Conservation (phyloP, 371 early-diverging fungal species). For the Smittium culicis region DNA sequence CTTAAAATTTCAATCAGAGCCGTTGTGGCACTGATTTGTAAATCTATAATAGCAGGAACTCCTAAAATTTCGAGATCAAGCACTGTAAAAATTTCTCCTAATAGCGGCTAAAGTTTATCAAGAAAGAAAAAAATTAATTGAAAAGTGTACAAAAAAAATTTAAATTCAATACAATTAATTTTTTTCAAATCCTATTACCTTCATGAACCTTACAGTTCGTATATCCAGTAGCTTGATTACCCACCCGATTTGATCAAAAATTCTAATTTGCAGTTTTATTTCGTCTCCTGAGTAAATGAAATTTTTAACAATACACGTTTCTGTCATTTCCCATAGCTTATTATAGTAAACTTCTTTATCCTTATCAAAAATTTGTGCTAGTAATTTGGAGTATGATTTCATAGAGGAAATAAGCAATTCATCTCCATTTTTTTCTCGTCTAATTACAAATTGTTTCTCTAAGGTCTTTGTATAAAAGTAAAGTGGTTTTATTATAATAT, state of each 20-base stretch:
- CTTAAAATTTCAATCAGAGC: background rate
- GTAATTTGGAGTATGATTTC: background rate
- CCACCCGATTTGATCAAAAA: background rate
- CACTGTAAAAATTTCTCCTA: slow-evolving; percentile 9
- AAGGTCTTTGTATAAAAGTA: slow-evolving; percentile 6
- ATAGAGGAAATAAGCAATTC: background rate
- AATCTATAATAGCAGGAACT: background rate
- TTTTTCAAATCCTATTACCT: too few relatives aligned
- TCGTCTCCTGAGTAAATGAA: slow-evolving; percentile 9
- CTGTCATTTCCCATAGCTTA: slow-evolving; percentile 5
- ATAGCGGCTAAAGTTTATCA: slow-evolving; percentile 5
- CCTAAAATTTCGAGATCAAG: slow-evolving; percentile 9
- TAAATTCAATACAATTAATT: too few relatives aligned
- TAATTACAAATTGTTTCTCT: slow-evolving; percentile 5
- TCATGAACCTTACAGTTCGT: slow-evolving; percentile 4
- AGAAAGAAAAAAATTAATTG: too few relatives aligned
- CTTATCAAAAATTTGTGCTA: background rate
- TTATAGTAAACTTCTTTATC: background rate
- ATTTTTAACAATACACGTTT: slow-evolving; percentile 6
- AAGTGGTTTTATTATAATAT: too few relatives aligned
- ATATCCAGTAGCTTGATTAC: background rate
- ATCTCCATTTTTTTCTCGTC: slow-evolving; percentile 8
- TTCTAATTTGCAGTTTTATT: background rate
- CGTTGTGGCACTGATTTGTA: background rate
- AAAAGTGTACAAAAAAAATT: too few relatives aligned